Evolutionary conservation across 495 filamentous ascomycete genomes (phyloP).

Genomic region (Penicillium argentinense): DNA sequence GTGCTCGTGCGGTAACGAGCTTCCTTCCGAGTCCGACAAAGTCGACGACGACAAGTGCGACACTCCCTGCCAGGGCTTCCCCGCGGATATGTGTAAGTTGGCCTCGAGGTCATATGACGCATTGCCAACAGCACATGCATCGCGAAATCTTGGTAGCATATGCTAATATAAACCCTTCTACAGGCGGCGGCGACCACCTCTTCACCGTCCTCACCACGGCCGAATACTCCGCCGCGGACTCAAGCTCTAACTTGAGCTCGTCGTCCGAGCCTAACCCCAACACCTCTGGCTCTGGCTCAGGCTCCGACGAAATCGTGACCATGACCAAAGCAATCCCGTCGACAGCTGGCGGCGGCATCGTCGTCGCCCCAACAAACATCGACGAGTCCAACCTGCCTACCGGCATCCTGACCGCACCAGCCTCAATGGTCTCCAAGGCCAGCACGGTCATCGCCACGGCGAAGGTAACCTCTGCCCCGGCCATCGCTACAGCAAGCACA

Average conservation of each 20-base stretch:
- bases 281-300: conserved; percentile 9
- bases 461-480: neutral
- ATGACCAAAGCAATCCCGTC: conserved; percentile 2
- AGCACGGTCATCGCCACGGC: neutral
- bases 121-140: neutral
- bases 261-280: conserved; percentile 2
- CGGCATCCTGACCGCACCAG: conserved; percentile 20
- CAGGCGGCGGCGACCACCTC: conserved; percentile 36
- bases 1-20: conserved; percentile 38
- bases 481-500: conserved; percentile 5
- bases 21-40: conserved; percentile 28
- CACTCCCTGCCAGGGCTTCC: conserved; percentile 31
- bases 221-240: conserved; percentile 1
- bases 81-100: conserved; percentile 34
- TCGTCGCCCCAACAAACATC: conserved; percentile 28
- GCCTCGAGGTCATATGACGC: neutral
- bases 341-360: conserved; percentile 23
- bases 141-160: conserved; percentile 1
- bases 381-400: conserved; percentile 7
- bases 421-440: conserved; percentile 8
- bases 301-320: neutral
- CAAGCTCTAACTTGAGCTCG: conserved; percentile 13
- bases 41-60: conserved; percentile 35
- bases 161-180: neutral
- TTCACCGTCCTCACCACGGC: conserved; percentile 27